Evolutionary conservation across 2,329 filamentous ascomycete genomes (phyloP).

Genomic region (Ophiostoma triangulosporum): DNA sequence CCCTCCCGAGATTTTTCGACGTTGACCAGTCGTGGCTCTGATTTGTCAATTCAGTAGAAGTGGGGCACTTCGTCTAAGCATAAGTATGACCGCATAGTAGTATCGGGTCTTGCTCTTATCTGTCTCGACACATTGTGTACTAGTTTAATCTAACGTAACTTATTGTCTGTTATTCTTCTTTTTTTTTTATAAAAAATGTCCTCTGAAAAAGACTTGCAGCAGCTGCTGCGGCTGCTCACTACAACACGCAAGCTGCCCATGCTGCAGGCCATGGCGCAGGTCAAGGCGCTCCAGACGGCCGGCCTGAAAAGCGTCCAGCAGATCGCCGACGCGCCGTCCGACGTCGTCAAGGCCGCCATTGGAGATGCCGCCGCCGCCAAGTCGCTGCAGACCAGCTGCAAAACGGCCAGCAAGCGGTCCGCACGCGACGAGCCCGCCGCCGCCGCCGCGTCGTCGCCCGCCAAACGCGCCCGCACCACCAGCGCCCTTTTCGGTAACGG

Average conservation of each 20-base stretch:
- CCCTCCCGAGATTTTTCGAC: background rate
- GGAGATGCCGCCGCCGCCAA: slow-evolving; percentile 36
- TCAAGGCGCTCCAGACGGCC: slow-evolving; percentile 42
- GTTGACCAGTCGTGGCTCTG: background rate
- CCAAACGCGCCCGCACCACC: slow-evolving; percentile 25
- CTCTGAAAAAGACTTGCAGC: slow-evolving; percentile 44
- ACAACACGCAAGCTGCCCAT: slow-evolving; percentile 42
- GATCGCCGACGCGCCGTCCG: slow-evolving; percentile 35
- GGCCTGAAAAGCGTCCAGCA: slow-evolving; percentile 42
- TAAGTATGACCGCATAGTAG: background rate
- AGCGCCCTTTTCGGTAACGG: too few species aligned
- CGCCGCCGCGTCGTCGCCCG: slow-evolving; percentile 2
- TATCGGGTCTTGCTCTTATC: background rate
- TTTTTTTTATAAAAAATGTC: background rate
- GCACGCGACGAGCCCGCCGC: background rate
- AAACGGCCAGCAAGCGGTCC: slow-evolving; percentile 23
- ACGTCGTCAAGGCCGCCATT: slow-evolving; percentile 32
- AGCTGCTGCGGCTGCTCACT: slow-evolving; percentile 46
- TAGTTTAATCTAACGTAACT: too few species aligned
- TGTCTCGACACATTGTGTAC: too few species aligned
- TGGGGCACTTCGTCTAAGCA: background rate
- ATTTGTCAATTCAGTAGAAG: background rate
- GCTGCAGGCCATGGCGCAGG: slow-evolving; percentile 43
- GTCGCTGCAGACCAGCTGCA: slow-evolving; percentile 39
- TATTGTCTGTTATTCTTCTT: too few species aligned